Percentiles rank a stretch among this genome's conserved stretches.
phyloP scores from a whole-genome alignment of 371 early-diverging fungal genomes.

The Rhizopus arrhizus region DNA sequence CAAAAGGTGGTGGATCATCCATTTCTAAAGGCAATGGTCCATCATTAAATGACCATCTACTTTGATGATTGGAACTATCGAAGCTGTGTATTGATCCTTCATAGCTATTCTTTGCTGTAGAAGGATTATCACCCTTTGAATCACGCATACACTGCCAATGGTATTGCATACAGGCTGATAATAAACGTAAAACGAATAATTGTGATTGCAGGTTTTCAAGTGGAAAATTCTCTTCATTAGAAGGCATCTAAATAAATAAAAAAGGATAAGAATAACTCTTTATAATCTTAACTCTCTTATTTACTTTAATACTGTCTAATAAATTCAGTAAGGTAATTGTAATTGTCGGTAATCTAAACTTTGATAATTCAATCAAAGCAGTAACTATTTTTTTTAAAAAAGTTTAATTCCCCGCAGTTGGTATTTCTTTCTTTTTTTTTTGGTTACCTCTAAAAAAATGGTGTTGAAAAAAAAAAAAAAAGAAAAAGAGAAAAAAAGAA shows the following conservation, averaged over 20 bases:
- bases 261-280: neutral
- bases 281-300: neutral
- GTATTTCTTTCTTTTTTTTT: neutral
- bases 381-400: conserved; percentile 34
- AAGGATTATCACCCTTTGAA: conserved; percentile 29
- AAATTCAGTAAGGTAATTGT: conserved; percentile 55
- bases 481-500: neutral
- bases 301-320: conserved; percentile 69
- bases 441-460: neutral
- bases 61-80: conserved; percentile 26
- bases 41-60: conserved; percentile 25
- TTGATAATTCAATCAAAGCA: conserved; percentile 68
- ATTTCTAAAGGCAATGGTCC: conserved; percentile 28
- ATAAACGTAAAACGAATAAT: conserved; percentile 69
- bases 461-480: neutral
- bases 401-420: neutral
- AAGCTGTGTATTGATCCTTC: conserved; percentile 30
- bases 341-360: conserved; percentile 63
- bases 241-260: conserved; percentile 21
- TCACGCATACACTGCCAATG: conserved; percentile 69
- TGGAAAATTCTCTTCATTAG: conserved; percentile 60
- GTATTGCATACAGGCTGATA: conserved; percentile 74
- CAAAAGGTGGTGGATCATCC: conserved; percentile 79
- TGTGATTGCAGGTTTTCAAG: conserved; percentile 73
- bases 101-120: conserved; percentile 23